Evolutionary conservation across 129 eudicot species (phyloP).

Genomic region (Flaveria linearis): DNA sequence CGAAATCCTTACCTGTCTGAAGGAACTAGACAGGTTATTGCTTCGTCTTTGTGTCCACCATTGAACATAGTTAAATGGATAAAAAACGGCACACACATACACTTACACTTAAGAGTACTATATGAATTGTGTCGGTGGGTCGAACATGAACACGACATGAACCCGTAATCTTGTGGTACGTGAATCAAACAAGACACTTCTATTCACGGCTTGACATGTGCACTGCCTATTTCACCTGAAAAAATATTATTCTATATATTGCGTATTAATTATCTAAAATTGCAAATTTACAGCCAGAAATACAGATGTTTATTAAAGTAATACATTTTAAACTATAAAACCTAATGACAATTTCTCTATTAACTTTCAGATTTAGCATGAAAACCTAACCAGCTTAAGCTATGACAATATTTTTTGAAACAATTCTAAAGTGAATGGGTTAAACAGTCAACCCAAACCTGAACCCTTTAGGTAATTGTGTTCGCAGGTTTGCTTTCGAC

Average conservation of each 20-base stretch:
- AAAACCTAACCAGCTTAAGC: not conserved
- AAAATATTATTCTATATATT: not conserved
- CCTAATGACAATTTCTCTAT: not conserved
- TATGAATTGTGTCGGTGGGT: not conserved
- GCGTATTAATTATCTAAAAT: not conserved
- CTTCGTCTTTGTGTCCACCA: constrained; percentile 1
- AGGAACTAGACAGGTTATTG: constrained; percentile 87
- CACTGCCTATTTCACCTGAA: not conserved
- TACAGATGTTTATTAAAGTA: not conserved
- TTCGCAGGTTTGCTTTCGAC: not conserved
- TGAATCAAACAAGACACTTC: not conserved
- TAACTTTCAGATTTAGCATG: not conserved
- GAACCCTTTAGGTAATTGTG: not conserved
- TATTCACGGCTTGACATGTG: not conserved
- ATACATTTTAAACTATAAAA: not conserved
- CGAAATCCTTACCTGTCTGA: constrained; percentile 92
- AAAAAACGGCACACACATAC: not conserved
- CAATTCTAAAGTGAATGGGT: not conserved
- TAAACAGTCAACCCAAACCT: not conserved
- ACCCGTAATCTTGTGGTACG: not conserved
- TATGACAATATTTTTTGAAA: not conserved
- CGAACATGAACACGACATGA: not conserved
- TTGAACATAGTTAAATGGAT: not conserved
- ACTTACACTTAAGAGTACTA: no score
- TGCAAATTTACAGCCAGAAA: not conserved